A percentile compares a stretch with the other conserved stretches of the same genome.
phyloP scores from a whole-genome alignment of 208 protist genomes.

The Acanthamoeba castellanii region DNA sequence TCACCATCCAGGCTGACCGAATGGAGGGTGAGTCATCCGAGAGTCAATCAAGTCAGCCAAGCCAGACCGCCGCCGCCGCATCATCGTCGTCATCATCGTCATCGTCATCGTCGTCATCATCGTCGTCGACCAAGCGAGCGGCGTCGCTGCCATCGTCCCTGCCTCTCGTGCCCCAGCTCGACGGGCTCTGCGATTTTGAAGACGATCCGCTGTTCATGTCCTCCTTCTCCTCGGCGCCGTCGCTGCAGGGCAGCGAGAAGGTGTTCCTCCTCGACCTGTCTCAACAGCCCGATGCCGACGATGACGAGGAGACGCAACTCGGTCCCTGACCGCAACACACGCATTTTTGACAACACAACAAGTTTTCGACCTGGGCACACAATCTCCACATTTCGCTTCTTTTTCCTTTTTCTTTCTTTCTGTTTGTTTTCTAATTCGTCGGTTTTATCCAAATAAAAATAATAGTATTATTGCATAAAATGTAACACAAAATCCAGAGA shows the following conservation, averaged over 20 bases:
- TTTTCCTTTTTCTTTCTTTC: too few relatives aligned
- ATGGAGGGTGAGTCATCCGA: not conserved
- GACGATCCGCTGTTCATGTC: not conserved
- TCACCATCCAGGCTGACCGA: not conserved
- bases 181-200: not conserved
- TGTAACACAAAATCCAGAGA: too few relatives aligned
- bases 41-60: not conserved
- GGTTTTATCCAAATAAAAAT: too few relatives aligned
- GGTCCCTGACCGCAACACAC: not conserved
- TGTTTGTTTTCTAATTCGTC: too few relatives aligned
- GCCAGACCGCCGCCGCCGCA: too few relatives aligned
- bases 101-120: too few relatives aligned
- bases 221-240: not conserved
- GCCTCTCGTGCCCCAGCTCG: too few relatives aligned
- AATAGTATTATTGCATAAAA: too few relatives aligned
- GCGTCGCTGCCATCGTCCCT: not conserved
- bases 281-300: not conserved
- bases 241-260: not conserved
- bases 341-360: too few relatives aligned
- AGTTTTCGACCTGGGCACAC: too few relatives aligned
- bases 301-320: slow-evolving; percentile 3
- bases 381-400: too few relatives aligned
- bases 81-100: too few relatives aligned
- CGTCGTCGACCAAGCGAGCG: not conserved
- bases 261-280: not conserved